These are phyloP conservation scores for Lophium mytilinum DNA, from an alignment of 495 filamentous ascomycete species.

Conservation along the genomic window DNA sequence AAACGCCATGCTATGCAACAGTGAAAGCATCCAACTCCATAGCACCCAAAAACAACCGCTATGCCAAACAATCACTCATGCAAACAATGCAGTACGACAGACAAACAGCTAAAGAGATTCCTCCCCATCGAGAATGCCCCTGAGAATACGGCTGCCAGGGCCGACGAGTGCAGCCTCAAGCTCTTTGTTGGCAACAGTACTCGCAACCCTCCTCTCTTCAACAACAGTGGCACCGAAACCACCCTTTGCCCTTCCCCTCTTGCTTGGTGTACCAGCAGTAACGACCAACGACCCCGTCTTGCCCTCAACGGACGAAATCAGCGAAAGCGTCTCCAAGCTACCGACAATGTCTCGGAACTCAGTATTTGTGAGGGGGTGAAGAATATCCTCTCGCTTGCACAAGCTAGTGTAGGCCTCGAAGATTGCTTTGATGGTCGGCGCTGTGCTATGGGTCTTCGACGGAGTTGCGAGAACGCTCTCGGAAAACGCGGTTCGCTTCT, in stretches of 20 bases:
- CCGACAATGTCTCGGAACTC: slow-evolving; percentile 94
- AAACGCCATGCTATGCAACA: not conserved
- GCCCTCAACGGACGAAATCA: slow-evolving; percentile 68
- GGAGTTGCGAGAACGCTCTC: slow-evolving; percentile 43
- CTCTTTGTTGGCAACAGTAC: slow-evolving; percentile 28
- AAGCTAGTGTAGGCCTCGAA: slow-evolving; percentile 71
- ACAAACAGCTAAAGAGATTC: slow-evolving; percentile 3
- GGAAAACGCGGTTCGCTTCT: slow-evolving; percentile 30
- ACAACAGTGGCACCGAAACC: slow-evolving; percentile 28
- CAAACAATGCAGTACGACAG: not conserved
- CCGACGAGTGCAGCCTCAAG: slow-evolving; percentile 26
- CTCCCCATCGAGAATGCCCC: slow-evolving; percentile 31
- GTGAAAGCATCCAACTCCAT: too few species aligned
- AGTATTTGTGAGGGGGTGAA: slow-evolving; percentile 77
- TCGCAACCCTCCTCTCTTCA: slow-evolving; percentile 33
- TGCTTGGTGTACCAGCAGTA: slow-evolving; percentile 29
- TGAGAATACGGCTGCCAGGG: slow-evolving; percentile 30
- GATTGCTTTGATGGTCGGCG: slow-evolving; percentile 68
- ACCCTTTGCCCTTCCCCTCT: slow-evolving; percentile 24
- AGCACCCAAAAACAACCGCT: too few species aligned
- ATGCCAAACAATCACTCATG: too few species aligned
- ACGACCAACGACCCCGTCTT: slow-evolving; percentile 30
- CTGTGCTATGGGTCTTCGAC: slow-evolving; percentile 41
- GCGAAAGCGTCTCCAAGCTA: slow-evolving; percentile 73
- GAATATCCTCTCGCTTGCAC: slow-evolving; percentile 72